Conservation (phyloP, 2,329 filamentous ascomycete genomes). For the Fusarium lyarnte region DNA sequence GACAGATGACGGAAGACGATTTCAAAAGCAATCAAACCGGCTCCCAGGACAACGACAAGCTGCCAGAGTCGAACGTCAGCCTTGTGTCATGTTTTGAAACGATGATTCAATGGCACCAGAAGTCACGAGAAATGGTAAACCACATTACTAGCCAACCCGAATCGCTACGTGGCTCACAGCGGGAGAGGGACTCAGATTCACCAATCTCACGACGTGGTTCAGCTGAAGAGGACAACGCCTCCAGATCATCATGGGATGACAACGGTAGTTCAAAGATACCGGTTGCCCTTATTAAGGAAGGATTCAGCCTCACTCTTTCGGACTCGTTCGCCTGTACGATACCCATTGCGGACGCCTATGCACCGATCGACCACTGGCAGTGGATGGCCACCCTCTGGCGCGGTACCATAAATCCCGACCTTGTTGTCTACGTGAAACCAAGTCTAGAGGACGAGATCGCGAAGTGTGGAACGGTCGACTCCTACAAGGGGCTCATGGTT, state of each 20-base stretch:
- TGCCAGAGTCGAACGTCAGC: conserved; percentile 48
- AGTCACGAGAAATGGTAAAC: conserved; percentile 74
- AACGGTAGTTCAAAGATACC: conserved; percentile 57
- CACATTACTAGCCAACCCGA: conserved; percentile 53
- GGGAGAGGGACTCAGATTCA: conserved; percentile 4
- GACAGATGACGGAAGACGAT: conserved; percentile 45
- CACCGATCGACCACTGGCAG: conserved; percentile 92
- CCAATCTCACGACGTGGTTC: conserved; percentile 21
- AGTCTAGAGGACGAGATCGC: conserved; percentile 49
- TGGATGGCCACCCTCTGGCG: conserved; percentile 97
- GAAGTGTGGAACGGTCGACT: conserved; percentile 63
- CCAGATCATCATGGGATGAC: conserved; percentile 3
- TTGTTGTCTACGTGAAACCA: conserved; percentile 73
- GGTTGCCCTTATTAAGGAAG: conserved; percentile 77
- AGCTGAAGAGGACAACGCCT: conserved; percentile 6
- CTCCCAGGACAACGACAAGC: conserved; percentile 25
- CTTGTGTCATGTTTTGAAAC: conserved; percentile 71
- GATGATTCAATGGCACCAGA: conserved; percentile 78
- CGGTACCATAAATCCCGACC: conserved; percentile 82
- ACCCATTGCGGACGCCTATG: conserved; percentile 80
- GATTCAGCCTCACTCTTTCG: conserved; percentile 82
- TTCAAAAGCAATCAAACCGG: conserved; percentile 8
- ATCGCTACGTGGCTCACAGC: conserved; percentile 11
- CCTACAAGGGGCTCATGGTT: conserved; percentile 62
- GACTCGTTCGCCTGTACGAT: conserved; percentile 79